Evolutionary conservation across 495 filamentous ascomycete genomes (phyloP), one percentile per base, ranked within the genome.

Genomic region (Penicilliopsis zonata): DNA sequence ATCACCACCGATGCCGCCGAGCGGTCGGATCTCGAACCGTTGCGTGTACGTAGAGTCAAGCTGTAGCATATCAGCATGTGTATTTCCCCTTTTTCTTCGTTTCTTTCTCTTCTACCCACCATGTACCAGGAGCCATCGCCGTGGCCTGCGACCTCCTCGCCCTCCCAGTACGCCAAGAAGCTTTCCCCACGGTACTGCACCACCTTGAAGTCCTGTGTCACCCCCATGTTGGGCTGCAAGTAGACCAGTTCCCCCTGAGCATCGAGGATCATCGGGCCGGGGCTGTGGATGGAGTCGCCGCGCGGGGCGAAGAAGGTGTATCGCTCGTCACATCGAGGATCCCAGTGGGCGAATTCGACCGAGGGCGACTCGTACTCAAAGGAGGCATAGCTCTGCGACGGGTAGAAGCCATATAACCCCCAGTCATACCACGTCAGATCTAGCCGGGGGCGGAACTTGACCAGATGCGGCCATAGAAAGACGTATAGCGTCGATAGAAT

Each of bases 81-180:
- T 7, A 24, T 24, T 24, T 24, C 22, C 7, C n/a, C n/a, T 7
- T 7, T 7, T 24, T 7, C 7, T n/a, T 24, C 7, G 22, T 7
- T 7, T 24, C 7, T 24, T 24, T 24, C n/a, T 28, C 5, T 9
- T 21, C 13, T 1, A 31, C 52, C 22, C 42, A 66, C 63, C 63
- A 69, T 67, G 25, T 61, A 63, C 41, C 67, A 68, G 26, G 55
- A 54, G 5, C 70, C 70, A 31, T 49, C 51, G 2, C 67, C 66
- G 39, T 68, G 46, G 18, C 59, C 65, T 15, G 59, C 60, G 21
- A 64, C 49, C 36, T 65, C 58, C 19, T 63, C 49, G 5, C 69
- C 68, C 28, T 67, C 57, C 70, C 69, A 74, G 33, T 65, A 73
- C 3, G 68, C 69, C 28, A 74, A 24, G 37, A 63, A 70, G 9